These are phyloP conservation scores for Penicillium sp. DNA, from an alignment of 2,329 filamentous ascomycete species.

Conservation along the genomic window DNA sequence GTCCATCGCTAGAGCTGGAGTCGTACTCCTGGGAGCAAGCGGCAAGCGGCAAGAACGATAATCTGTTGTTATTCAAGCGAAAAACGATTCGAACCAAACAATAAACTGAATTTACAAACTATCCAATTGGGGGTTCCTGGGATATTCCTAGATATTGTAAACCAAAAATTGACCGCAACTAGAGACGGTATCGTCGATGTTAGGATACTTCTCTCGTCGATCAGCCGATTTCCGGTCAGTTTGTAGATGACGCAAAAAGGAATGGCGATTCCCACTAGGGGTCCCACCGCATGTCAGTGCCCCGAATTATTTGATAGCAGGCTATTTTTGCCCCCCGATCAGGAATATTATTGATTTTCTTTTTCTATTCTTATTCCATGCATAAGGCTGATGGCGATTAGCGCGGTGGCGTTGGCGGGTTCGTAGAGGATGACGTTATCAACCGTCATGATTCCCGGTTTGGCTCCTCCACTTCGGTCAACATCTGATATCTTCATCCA, in stretches of 20 bases:
- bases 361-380: background rate
- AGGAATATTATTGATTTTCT: background rate
- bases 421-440: background rate
- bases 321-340: background rate
- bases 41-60: too few species aligned
- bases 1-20: too few species aligned
- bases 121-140: too few species aligned
- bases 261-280: background rate
- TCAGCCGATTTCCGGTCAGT: background rate
- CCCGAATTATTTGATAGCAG: background rate
- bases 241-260: conserved; percentile 1
- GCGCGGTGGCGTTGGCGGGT: background rate
- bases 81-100: too few species aligned
- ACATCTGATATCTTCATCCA: background rate
- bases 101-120: too few species aligned
- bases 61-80: too few species aligned
- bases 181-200: too few species aligned
- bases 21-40: too few species aligned
- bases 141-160: too few species aligned
- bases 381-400: conserved; percentile 1
- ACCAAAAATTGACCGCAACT: too few species aligned
- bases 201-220: too few species aligned
- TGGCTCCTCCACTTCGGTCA: background rate
- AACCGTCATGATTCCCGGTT: conserved; percentile 1
- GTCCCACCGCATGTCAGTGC: background rate